Base-by-base conservation (phyloP, 176 grass and related monocot genomes). In the Chrysopogon serrulatus region DNA sequence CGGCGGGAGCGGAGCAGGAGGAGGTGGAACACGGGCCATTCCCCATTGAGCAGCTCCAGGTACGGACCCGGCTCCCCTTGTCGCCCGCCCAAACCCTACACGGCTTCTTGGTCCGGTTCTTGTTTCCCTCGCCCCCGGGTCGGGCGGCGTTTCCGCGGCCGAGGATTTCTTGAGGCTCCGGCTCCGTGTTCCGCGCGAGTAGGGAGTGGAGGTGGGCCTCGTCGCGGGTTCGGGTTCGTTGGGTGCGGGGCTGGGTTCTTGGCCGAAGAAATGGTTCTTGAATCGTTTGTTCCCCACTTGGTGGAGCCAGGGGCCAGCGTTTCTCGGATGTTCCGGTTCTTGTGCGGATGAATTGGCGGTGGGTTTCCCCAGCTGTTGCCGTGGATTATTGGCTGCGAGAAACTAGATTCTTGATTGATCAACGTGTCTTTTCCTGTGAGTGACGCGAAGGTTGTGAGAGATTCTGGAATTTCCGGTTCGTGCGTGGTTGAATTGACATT, bases 21-120 rank as follows among this genome's bases (percentile, higher is more conserved):
- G 86, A 90, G 68, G 81, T 60, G 88, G 91, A 92, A 77, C 91
- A 96, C 66, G 93, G 93, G 12, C 93, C 96, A 30, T 94, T 94
- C 85, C 89, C 91, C 75, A 79, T 97, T 66, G 94, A 97, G 79
- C 89, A 92, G 35, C 89, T 97, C n/a, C 89, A 97, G 87, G 89
- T 97, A 79, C 34, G 28, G 37, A 4, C 3, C n/a, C 45, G 5
- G 24, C 10, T 17, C 24, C 17, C 33, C 33, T 18, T 27, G 3
- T 2, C 11, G 62, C 27, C 19, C 31, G 65, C 18, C 57, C 12
- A 81, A 95, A 89, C 85, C 89, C 87, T 89, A 77, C 37, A 78
- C 10, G 35, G 28, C 39, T 47, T 71, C 72, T 49, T 82, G 71
- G 45, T 1, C 30, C 30, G 76, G 53, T 40, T 30, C 68, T 57